Conservation (phyloP, 192 early-diverging fungal genomes). For the Podila verticillata region DNA sequence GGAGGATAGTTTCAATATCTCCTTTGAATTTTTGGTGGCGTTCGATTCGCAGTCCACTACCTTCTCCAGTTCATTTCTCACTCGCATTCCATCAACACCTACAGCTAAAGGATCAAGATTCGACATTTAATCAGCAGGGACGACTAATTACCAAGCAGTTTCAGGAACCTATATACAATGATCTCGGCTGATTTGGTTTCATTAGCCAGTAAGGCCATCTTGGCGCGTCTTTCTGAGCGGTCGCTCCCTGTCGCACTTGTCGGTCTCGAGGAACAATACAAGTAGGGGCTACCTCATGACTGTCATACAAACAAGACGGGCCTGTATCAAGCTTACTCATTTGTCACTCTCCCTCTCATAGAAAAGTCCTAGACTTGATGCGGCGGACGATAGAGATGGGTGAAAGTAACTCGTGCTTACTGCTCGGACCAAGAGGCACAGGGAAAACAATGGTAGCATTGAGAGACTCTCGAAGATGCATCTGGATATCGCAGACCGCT, state of each 20-base stretch:
- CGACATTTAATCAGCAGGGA: too few species aligned
- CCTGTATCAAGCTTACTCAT: too few species aligned
- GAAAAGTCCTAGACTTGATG: constrained; percentile 66
- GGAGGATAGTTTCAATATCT: too few species aligned
- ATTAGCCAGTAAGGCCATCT: constrained; percentile 29
- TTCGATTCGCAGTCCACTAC: too few species aligned
- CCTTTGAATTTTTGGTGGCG: too few species aligned
- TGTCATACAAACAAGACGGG: background rate
- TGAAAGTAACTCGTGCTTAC: constrained; percentile 89
- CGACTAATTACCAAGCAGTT: too few species aligned
- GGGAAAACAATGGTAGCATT: constrained; percentile 34
- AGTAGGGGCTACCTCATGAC: constrained; percentile 20
- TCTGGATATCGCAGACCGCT: too few species aligned
- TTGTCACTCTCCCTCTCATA: constrained; percentile 17
- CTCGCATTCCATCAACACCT: too few species aligned
- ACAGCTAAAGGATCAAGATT: too few species aligned
- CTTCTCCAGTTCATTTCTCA: too few species aligned
- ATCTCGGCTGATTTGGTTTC: constrained; percentile 8
- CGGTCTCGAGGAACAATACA: constrained; percentile 60
- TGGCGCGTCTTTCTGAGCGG: constrained; percentile 48
- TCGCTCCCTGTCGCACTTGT: constrained; percentile 47
- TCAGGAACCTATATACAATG: background rate
- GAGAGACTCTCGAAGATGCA: background rate
- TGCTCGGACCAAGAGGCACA: constrained; percentile 83
- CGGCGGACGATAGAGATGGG: constrained; percentile 68